Evolutionary conservation across 2,329 filamentous ascomycete genomes (phyloP), one percentile per base, ranked within the genome.

Genomic region (Neofusicoccum kwambonambiense): DNA sequence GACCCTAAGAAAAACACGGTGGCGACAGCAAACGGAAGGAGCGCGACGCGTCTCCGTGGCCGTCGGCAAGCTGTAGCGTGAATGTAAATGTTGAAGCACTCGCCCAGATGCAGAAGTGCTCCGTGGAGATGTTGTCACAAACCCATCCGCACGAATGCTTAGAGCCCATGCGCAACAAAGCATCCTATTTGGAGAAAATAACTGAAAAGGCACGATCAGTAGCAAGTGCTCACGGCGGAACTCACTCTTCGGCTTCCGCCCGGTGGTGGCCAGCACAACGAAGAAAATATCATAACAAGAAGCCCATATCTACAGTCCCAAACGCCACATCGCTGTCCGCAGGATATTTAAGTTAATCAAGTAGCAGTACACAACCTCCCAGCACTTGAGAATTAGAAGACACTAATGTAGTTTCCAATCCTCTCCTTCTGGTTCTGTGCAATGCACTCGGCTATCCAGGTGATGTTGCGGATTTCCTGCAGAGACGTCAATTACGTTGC

Each of bases 371-470:
- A 52, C 19, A 37, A 37, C 45, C 60, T 22, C 15, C 39, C 31
- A 49, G 50, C 17, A 12, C n/a, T 54, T 17, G 41, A 64, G n/a
- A 15, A 45, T 65, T 42, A 97, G 81, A 99, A 97, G 68, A 98
- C 95, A 80, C 93, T 97, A 78, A 99, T 99, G 80, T 96, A 99
- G 81, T 98, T 99, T 72, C 92, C 91, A 77, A 99, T 98, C 76
- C 95, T 88, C 80, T 99, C 95, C 83, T 99, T 99, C 81, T 99
- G 95, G 83, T 97, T 97, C 81, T 99, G 95, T 64, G 95, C 95
- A 86, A 99, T 99, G 82, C 95, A 99, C 80, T 99, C 95, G 22
- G 95, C 90, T 78, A 99, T 99, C 95, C 95, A 99, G 60, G 95
- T 98, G 75, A 99, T 97, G 80, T 99, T 99, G 70, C 95, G 91